These are phyloP conservation scores for Daldinia eschscholtzii DNA, from an alignment of 2,329 filamentous ascomycete species.

Conservation along the genomic window DNA sequence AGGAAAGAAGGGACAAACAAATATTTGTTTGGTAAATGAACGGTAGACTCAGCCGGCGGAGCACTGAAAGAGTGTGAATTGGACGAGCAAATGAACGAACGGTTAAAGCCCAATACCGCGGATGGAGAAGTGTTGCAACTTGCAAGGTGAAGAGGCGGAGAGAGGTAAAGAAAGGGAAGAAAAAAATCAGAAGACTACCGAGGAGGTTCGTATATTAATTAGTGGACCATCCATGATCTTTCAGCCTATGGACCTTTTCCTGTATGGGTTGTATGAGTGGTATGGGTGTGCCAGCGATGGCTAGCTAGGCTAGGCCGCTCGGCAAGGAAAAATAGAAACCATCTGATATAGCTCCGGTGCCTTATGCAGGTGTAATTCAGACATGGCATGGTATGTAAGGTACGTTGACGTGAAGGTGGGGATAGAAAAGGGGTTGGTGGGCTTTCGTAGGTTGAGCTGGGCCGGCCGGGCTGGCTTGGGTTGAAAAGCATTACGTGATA, in stretches of 20 bases:
- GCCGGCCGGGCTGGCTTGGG: slow-evolving; percentile 23
- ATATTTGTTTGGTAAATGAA: slow-evolving; percentile 46
- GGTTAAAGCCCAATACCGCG: slow-evolving; percentile 32
- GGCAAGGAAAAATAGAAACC: slow-evolving; percentile 25
- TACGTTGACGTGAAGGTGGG: slow-evolving; percentile 7
- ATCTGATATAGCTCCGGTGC: slow-evolving; percentile 20
- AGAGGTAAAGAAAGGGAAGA: slow-evolving; percentile 11
- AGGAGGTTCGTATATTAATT: slow-evolving; percentile 39
- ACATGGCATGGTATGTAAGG: slow-evolving; percentile 1
- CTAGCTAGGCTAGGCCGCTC: slow-evolving; percentile 8
- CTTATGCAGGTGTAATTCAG: slow-evolving; percentile 26
- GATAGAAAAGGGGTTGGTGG: slow-evolving; percentile 7
- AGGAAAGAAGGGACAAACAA: slow-evolving; percentile 50
- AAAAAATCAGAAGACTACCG: slow-evolving; percentile 22
- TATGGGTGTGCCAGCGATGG: slow-evolving; percentile 12
- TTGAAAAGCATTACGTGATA: slow-evolving; percentile 27
- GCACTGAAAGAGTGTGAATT: slow-evolving; percentile 44
- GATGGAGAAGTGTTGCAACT: slow-evolving; percentile 17
- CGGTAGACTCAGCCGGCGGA: slow-evolving; percentile 50
- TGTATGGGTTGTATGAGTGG: slow-evolving; percentile 21
- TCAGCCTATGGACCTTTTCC: slow-evolving; percentile 19
- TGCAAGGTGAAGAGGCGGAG: slow-evolving; percentile 30
- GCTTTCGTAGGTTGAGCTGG: slow-evolving; percentile 7
- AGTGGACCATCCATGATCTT: slow-evolving; percentile 31
- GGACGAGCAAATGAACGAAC: slow-evolving; percentile 43